phyloP scores from a whole-genome alignment of 805 yeast species.

The Myxozyma vanderwaltii region DNA sequence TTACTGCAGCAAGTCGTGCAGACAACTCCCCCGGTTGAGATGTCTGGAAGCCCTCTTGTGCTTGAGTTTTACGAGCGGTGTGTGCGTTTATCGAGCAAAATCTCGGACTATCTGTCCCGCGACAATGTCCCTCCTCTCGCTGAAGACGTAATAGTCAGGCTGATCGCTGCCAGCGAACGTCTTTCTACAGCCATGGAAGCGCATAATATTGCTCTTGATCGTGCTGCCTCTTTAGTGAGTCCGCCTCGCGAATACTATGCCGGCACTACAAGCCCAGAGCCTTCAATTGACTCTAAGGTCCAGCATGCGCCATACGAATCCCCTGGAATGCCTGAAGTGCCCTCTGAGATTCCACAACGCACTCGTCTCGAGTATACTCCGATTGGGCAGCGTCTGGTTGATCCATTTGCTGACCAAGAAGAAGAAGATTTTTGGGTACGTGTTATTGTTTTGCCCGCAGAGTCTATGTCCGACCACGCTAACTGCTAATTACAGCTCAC shows the following conservation, averaged over 20 bases:
- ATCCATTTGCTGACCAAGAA: conserved; percentile 14
- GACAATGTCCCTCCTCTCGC: conserved; percentile 13
- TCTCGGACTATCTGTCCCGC: conserved; percentile 9
- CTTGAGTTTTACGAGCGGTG: conserved; percentile 32
- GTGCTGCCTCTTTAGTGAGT: conserved; percentile 22
- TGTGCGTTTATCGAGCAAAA: conserved; percentile 7
- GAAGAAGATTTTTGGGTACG: conserved; percentile 18
- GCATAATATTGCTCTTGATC: conserved; percentile 22
- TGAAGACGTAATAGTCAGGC: conserved; percentile 6
- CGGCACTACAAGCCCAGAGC: too few relatives aligned
- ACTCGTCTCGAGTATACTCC: neutral
- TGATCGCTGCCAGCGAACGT: conserved; percentile 20
- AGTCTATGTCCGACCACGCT: too few relatives aligned
- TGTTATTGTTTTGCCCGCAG: neutral
- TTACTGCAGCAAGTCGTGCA: conserved; percentile 21
- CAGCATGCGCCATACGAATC: neutral
- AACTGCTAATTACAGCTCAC: neutral
- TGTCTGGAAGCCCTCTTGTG: conserved; percentile 27
- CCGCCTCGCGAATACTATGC: conserved; percentile 30
- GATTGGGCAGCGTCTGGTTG: conserved; percentile 2
- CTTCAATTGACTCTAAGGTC: neutral
- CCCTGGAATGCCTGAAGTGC: neutral
- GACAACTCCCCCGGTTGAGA: conserved; percentile 23
- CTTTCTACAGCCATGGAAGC: conserved; percentile 17
- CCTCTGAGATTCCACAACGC: neutral